Evolutionary conservation across 768 basidiomycete species (phyloP).

Genomic region (Plicaturopsis crispa): DNA sequence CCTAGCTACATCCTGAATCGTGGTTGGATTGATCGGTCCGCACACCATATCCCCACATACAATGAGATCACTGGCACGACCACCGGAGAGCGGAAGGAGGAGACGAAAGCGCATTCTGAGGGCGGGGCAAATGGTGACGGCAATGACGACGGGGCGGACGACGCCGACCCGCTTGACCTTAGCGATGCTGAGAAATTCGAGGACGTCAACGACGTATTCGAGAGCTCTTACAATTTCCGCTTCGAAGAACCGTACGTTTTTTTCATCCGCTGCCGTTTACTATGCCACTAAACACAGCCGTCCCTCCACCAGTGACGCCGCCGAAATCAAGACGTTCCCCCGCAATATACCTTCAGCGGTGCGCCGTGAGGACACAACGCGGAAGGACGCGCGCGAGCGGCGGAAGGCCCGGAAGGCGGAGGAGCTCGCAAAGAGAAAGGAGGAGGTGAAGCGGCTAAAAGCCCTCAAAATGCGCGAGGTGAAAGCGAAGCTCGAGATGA

Average conservation of each 20-base stretch:
- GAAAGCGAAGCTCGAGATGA: conserved; percentile 62
- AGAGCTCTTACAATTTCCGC: conserved; percentile 95
- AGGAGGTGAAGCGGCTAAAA: conserved; percentile 77
- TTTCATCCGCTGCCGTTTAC: conserved; percentile 9
- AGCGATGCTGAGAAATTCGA: conserved; percentile 76
- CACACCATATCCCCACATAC: conserved; percentile 76
- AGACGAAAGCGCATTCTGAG: conserved; percentile 11
- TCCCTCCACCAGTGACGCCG: conserved; percentile 43
- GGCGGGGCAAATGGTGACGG: conserved; percentile 12
- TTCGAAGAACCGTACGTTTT: conserved; percentile 88
- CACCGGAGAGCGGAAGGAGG: conserved; percentile 13
- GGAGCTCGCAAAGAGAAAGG: conserved; percentile 62
- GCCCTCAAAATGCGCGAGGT: conserved; percentile 82
- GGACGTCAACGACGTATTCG: conserved; percentile 86
- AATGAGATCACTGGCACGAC: conserved; percentile 56
- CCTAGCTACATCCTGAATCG: conserved; percentile 91
- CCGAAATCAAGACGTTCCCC: conserved; percentile 65
- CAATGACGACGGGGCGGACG: conserved; percentile 14
- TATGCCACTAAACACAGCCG: neutral
- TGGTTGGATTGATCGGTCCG: conserved; percentile 87
- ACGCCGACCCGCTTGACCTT: conserved; percentile 19
- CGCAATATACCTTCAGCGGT: conserved; percentile 59
- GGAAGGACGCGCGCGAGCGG: conserved; percentile 81
- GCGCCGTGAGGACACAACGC: conserved; percentile 65
- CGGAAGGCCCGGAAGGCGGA: conserved; percentile 74